Base-by-base conservation (phyloP, 1,284 basidiomycete species). In the Phaffia rhodozyma region DNA sequence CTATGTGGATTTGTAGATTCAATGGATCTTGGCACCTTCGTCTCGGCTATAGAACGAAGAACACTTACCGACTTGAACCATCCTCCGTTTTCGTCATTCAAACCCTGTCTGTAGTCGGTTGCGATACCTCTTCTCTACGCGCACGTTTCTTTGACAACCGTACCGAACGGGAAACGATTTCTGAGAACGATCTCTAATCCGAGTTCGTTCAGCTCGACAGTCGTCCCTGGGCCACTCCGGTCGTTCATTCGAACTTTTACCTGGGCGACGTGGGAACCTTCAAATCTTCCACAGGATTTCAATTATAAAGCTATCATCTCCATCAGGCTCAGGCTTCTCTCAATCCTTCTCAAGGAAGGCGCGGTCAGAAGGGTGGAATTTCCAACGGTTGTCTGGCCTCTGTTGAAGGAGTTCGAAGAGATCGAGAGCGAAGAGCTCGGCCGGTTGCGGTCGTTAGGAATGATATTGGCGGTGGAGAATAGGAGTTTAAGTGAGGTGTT, bases 391-490 rank as follows among this genome's bases (percentile, higher is more conserved):
- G 48, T 34, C 9, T 51, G 29, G 27, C 47, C 61, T 11, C 48
- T 62, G 11, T 50, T 62, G 7, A 18, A n/a, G 5, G 29, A 48
- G 11, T 21, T 51, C 23, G 55, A 30, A 32, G 29, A 34, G 25
- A 18, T 18, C 11, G 20, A 34, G 13, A 6, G 16, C 51, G 13
- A n/a, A 16, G 48, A 27, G 16, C 49, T 53, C 3, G 13, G 20
- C 25, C 23, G 23, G 30, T 25, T 61, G 5, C 21, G 27, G 23
- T 38, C 9, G 25, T 50, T 62, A 30, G 54, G 47, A 23, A 62
- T 50, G n/a, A 49, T 62, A 11, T 52, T 62, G 32, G 61, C 61
- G 1, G 61, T 62, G 48, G 25, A 62, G 27, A 62, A 62, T 30
- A 13, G 1, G 1, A 30, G 7, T 20, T 3, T 62, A 25, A 27